Evolutionary conservation across 768 basidiomycete genomes (phyloP).

Genomic region (Exidia glandulosa): DNA sequence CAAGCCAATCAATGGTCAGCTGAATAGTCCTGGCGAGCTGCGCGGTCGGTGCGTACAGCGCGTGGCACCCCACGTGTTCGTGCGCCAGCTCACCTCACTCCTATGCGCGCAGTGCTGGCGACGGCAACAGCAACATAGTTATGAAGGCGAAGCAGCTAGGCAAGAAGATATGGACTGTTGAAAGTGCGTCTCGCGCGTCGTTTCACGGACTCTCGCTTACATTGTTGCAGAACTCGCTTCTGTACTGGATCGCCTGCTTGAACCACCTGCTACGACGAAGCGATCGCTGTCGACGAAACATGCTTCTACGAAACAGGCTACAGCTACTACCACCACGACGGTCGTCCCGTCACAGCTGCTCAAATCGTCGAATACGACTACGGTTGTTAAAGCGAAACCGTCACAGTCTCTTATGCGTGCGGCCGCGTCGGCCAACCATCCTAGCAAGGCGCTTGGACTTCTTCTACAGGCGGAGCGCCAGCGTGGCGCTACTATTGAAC

Average conservation of each 20-base stretch:
- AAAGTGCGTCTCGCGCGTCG: slow-evolving; percentile 19
- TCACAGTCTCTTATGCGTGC: slow-evolving; percentile 5
- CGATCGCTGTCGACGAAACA: not conserved
- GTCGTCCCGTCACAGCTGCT: slow-evolving; percentile 29
- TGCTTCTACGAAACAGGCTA: not conserved
- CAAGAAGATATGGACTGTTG: slow-evolving; percentile 80
- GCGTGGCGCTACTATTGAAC: slow-evolving; percentile 76
- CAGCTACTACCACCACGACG: slow-evolving; percentile 17
- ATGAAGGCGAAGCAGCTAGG: slow-evolving; percentile 56
- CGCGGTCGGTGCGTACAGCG: slow-evolving; percentile 38
- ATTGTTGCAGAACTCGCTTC: slow-evolving; percentile 21
- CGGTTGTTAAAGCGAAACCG: not conserved
- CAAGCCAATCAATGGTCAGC: slow-evolving; percentile 11
- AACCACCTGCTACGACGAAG: not conserved
- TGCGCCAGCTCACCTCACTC: not conserved
- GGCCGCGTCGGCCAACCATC: slow-evolving; percentile 7
- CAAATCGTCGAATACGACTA: slow-evolving; percentile 41
- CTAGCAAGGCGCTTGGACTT: slow-evolving; percentile 20
- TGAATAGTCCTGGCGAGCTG: slow-evolving; percentile 59
- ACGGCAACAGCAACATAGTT: slow-evolving; percentile 41
- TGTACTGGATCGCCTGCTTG: slow-evolving; percentile 13
- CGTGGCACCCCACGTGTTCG: not conserved
- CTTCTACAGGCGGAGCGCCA: slow-evolving; percentile 66
- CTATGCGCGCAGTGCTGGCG: not conserved
- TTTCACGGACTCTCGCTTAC: not conserved